Base-by-base conservation (phyloP, 2,329 filamentous ascomycete genomes). In the Neurospora sp. region DNA sequence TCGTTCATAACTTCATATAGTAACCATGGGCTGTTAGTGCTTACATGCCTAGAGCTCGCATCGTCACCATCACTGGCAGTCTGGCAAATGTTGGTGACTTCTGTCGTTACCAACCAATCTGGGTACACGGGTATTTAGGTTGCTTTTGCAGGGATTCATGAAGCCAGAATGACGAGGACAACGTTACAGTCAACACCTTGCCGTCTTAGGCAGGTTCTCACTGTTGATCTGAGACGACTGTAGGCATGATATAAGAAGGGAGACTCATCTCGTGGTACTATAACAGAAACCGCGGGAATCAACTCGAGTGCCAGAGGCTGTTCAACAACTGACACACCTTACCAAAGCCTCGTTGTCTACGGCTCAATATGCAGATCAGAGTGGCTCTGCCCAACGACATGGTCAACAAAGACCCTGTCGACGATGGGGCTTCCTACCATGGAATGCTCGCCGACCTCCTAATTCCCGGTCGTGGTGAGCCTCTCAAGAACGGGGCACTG, bases 381-480 rank as follows among this genome's bases (percentile, higher is more conserved):
- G 52, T 62, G 17, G 15, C 52, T 62, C 52, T 33, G 3, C 23
- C 28, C 3, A 62, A 9, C 52, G 52, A 62, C 28, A 17, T 28
- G 13, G 15, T 36, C 52, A 36, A 62, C 15, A n/a, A 15, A 36
- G 3, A 62, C 8, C 7, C 28, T 62, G 15, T 62, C 23, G 52
- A 36, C 5, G 52, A 33, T 36, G 8, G 8, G 13, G 28, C 23
- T 62, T 62, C 52, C 1, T 62, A 36, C 28, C 2, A 62, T 62
- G 28, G 52, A 33, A 68, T 73, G 58, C 68, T 69, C 11, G 76
- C 80, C 7, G 76, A 78, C 28, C 73, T 85, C 19, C 77, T 85
- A 7, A 85, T 85, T 43, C 84, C 84, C 1, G 83, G 83, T n/a
- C 78, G 79, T 19, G 83, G 82, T 5, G 71, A 81, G 11, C 82